These are phyloP conservation scores for Wickerhamomyces pijperi DNA, from an alignment of 805 yeast species.

Conservation along the genomic window DNA sequence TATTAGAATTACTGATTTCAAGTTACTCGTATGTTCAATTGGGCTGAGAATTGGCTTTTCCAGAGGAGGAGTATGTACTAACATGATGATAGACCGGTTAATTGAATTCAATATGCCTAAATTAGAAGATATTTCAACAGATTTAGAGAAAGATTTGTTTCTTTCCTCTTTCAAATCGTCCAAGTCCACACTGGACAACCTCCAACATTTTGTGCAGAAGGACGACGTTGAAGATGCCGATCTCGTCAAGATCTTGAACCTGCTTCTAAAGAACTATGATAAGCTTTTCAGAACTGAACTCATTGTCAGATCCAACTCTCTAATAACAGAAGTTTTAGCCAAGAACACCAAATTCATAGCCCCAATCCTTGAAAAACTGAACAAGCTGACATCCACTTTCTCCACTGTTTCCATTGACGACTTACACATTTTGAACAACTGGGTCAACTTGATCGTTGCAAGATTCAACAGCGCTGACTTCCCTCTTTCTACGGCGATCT, in stretches of 20 bases:
- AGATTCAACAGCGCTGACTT: constrained; percentile 9
- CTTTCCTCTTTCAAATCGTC: constrained; percentile 3
- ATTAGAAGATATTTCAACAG: constrained; percentile 14
- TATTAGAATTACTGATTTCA: not conserved
- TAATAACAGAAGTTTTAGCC: constrained; percentile 3
- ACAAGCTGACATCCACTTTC: constrained; percentile 20
- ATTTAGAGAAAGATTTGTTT: constrained; percentile 14
- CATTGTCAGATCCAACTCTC: constrained; percentile 5
- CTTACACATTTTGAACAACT: constrained; percentile 43
- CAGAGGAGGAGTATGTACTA: no score
- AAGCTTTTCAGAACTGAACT: constrained; percentile 8
- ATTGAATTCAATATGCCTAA: not conserved
- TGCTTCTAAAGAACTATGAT: constrained; percentile 9
- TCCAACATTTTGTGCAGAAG: not conserved
- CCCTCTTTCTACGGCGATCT: constrained; percentile 12
- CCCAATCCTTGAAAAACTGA: constrained; percentile 13
- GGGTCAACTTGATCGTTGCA: constrained; percentile 34
- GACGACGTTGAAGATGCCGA: constrained; percentile 4
- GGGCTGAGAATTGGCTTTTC: no score
- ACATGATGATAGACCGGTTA: not conserved
- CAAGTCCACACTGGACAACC: not conserved
- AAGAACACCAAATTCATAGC: constrained; percentile 5
- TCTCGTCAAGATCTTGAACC: constrained; percentile 7
- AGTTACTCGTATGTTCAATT: not conserved
- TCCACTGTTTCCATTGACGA: constrained; percentile 42